A percentile compares a stretch with the other conserved stretches of the same genome.
These are phyloP conservation scores for Trichoderma polysporum DNA, from an alignment of 2,329 filamentous ascomycete genomes.

Conservation along the genomic window DNA sequence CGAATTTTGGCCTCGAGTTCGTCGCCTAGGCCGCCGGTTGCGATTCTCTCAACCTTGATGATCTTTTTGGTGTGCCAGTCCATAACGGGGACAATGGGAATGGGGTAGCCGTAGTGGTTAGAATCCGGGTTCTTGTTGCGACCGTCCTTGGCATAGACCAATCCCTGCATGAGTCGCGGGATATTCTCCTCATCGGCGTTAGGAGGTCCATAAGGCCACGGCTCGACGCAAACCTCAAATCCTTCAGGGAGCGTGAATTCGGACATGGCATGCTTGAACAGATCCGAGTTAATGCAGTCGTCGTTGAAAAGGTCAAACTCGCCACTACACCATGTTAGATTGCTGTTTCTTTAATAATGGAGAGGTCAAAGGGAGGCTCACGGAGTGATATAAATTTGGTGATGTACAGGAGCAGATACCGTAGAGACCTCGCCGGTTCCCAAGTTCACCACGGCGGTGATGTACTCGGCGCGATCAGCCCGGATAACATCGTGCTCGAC, in stretches of 20 bases:
- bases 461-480: constrained; percentile 34
- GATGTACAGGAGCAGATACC: constrained; percentile 28
- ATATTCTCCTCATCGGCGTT: constrained; percentile 39
- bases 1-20: constrained; percentile 39
- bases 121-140: constrained; percentile 50
- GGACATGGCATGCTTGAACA: constrained; percentile 48
- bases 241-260: constrained; percentile 48
- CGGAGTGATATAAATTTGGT: constrained; percentile 41
- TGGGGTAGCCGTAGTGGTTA: constrained; percentile 62
- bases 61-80: constrained; percentile 55
- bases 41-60: constrained; percentile 57
- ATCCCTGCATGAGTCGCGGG: constrained; percentile 49
- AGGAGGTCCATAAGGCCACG: constrained; percentile 66
- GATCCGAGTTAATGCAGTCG: constrained; percentile 41
- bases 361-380: constrained; percentile 21
- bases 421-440: constrained; percentile 32
- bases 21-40: constrained; percentile 48
- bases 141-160: constrained; percentile 48
- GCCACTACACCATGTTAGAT: constrained; percentile 26
- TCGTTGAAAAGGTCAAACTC: constrained; percentile 45
- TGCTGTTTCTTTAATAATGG: neutral
- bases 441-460: constrained; percentile 42
- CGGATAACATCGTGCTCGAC: constrained; percentile 46
- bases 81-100: constrained; percentile 61
- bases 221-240: constrained; percentile 47